Base-by-base conservation (phyloP, 768 basidiomycete species). In the Hygrophoropsis aurantiaca region DNA sequence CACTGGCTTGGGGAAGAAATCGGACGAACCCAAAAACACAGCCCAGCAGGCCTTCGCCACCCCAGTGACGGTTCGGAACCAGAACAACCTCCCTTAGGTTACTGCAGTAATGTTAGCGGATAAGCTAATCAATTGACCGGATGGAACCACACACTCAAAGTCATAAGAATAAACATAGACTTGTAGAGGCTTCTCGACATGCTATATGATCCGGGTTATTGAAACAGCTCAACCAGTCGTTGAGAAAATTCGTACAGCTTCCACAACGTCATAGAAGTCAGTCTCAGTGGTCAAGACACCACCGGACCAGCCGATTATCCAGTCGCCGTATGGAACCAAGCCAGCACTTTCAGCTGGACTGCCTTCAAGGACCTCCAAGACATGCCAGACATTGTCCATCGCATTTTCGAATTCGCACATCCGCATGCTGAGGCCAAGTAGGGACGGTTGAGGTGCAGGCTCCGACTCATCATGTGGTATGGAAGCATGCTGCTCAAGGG, bases 121-220 rank as follows among this genome's bases (percentile, higher is more conserved):
- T 24, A 13, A 34, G 26, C 44, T 11, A 40, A 13, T 9, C 0
- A 40, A 16, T 49, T 21, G 11, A 25, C 48, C 32, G 27, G 34
- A 47, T 40, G 19, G 47, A 2, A 39, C 46, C 24, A 74, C 91
- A 43, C 67, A 94, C 93, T 97, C 92, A 63, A 97, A 94, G 67
- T 97, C 95, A 53, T 91, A 85, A 11, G 94, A 97, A 67, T 98
- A 99, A 5, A 99, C 94, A 60, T 94, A 97, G 21, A 97, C 87
- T 20, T 93, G 78, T 21, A 98, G 66, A 8, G 95, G 92, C 67
- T 93, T 94, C 58, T 98, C 94, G 40, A 93, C 78, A 66, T 98
- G 93, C 90, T 97, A 49, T 16, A 10, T 2, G 54, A 53, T 25
- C 30, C 47, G 50, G 10, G 36, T 35, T 25, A 30, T 27, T 25